Evolutionary conservation across 805 yeast genomes (phyloP), one percentile per base, ranked within the genome.

Genomic region (Helenozyma rhizophorensis): DNA sequence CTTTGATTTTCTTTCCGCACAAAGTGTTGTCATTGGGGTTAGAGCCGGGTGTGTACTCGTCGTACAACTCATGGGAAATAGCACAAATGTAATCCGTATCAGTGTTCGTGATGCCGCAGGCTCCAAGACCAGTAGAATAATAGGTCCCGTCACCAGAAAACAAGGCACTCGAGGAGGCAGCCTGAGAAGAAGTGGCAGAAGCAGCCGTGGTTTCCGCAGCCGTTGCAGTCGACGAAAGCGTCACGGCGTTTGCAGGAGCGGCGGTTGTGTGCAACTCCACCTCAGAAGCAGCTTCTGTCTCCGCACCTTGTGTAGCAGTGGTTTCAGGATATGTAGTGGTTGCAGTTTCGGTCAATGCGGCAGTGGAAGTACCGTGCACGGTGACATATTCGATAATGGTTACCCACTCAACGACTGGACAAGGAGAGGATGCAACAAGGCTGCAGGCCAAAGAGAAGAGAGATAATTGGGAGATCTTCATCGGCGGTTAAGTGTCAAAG

Each of bases 31-130:
- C 50, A 45, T 70, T 74, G 4, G 70, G 61, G 50, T 64, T 61
- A 14, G 56, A 58, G 34, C 48, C 47, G 16, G 54, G 50, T 29
- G 53, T 51, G 34, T 56, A 48, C 23, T 51, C 45, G 40, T 62
- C 59, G 48, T 58, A 72, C 47, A 71, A 60, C 30, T 48, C 48
- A 40, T 56, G 60, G 35, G 74, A 68, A 43, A 76, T 56, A 24
- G 83, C 83, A 26, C 70, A 78, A 42, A 77, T 65, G 37, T 52
- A 51, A 45, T 77, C 83, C n/a, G 58, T 21, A 39, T 65, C 74
- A 12, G 60, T 33, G 58, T 57, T 67, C 39, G 62, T 50, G 27
- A 45, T 38, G 25, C 83, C 83, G 57, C 83, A 78, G 15, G 81
- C 76, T 35, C 80, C 83, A 28, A 57, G 46, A 4, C 65, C 65